Evolutionary conservation across 2,329 filamentous ascomycete species (phyloP).

Genomic region (Exophiala bonariae): DNA sequence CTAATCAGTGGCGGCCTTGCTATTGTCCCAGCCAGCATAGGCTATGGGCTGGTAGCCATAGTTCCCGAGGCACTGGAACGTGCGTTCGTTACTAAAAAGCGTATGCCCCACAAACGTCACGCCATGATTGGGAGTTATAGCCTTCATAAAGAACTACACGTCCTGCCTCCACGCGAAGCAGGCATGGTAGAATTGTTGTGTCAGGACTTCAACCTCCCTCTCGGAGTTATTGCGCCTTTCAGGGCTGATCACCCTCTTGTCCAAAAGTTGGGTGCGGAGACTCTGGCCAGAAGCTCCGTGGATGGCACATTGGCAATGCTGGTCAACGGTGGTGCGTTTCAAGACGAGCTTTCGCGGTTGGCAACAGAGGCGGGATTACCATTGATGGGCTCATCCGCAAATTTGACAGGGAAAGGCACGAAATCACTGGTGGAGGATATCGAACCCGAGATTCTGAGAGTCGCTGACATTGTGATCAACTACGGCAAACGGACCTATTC

Average conservation of each 20-base stretch:
- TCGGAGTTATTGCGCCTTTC: constrained; percentile 31
- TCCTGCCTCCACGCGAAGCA: constrained; percentile 17
- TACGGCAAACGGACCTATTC: constrained; percentile 32
- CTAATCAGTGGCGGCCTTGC: constrained; percentile 29
- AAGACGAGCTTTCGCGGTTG: constrained; percentile 31
- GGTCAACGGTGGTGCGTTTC: constrained; percentile 31
- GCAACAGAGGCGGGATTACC: constrained; percentile 24
- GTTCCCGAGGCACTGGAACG: constrained; percentile 25
- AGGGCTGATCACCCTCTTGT: constrained; percentile 28
- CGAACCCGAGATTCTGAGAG: constrained; percentile 29
- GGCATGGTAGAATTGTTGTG: constrained; percentile 27
- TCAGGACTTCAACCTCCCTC: constrained; percentile 30
- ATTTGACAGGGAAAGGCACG: constrained; percentile 32
- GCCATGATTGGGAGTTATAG: constrained; percentile 32
- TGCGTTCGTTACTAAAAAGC: constrained; percentile 26
- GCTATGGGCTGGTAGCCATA: constrained; percentile 30
- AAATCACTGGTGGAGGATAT: constrained; percentile 34
- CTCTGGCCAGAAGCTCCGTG: constrained; percentile 21
- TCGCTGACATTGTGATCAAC: constrained; percentile 35
- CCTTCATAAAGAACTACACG: constrained; percentile 29
- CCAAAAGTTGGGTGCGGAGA: constrained; percentile 19
- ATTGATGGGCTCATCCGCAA: constrained; percentile 34
- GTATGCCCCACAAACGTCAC: constrained; percentile 30
- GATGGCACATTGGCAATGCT: constrained; percentile 32
- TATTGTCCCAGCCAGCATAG: constrained; percentile 31